Evolutionary conservation across 495 filamentous ascomycete genomes (phyloP), one percentile per base, ranked within the genome.

Genomic region (Aspergillus nanangensis): DNA sequence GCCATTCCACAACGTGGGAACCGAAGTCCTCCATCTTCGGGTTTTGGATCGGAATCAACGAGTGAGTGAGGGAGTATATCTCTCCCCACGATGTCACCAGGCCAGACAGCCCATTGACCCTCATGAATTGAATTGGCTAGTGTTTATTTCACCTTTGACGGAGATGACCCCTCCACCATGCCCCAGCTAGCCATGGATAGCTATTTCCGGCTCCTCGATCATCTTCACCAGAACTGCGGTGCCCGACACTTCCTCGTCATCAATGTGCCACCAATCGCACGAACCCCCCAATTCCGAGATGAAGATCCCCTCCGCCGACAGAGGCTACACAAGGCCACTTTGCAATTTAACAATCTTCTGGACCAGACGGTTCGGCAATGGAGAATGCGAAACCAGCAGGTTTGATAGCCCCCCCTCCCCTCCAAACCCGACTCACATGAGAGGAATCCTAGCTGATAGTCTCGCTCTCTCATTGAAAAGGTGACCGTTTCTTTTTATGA

Each of bases 21-120:
- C 38, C 23, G 23, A 21, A 61, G 11, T 63, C 83, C 33, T 68
- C 72, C 0, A 62, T 89, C 33, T 83, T 85, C 53, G 74, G 72
- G 3, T 61, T 84, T 33, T 89, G 79, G 71, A 80, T 88, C 20
- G 84, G 85, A 33, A 78, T 89, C 51, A 89, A 89, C 48, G 85
- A 89, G 54, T 57, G 41, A 33, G 49, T 36, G 15, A 17, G 33
- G 3, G 8, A 10, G 33, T 7, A 3, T 15, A 18, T 3, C 5
- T 17, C 7, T 2, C 15, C 1, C 5, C 15, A 10, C 1, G 9
- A 18, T 18, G 1, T 5, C 5, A 36, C 5, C 7, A 31, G 27
- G 27, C 8, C 2, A 2, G 2, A 32, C 10, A 10, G 29, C 1
- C 1, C 20, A 18, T 18, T 36, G 33, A 36, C 33, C 20, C 3